Evolutionary conservation across 805 yeast genomes (phyloP), one percentile per base, ranked within the genome.

Genomic region (Candida ficus): DNA sequence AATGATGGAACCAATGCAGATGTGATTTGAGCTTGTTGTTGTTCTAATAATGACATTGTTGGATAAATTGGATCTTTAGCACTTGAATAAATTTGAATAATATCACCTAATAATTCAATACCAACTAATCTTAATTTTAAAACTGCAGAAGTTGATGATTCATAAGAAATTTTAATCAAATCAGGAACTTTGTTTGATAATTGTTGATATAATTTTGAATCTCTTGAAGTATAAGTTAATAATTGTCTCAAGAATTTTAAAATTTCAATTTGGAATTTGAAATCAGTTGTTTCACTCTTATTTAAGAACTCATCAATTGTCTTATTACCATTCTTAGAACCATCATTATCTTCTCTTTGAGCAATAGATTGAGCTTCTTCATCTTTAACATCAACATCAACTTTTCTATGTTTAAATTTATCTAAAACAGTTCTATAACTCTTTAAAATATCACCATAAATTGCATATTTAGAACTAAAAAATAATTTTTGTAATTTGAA

Each of bases 21-120:
- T 9, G 86, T 81, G 9, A 93, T 86, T 52, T 88, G 96, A 0
- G 98, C 98, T 53, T 93, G 96, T 54, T 85, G 95, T 61, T 90
- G 97, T 49, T 86, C 95, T 32, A 91, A 64, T 9, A 89, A 69
- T 0, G 91, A 75, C 13, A 75, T 73, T 4, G 80, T 78, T 0
- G 86, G 82, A 50, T 80, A 82, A 22, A 84, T 72, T 0, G 91
- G 88, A 56, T 85, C 96, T 10, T 67, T 73, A 36, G 78, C 61
- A 20, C 71, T 70, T 1, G 88, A 80, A 60, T 76, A 83, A 1
- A 74, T 63, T 8, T 67, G 70, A 23, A 93, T 66, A 2, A 85
- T 68, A 33, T 75, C 74, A 40, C 80, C 82, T 21, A 93, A 66
- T 6, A 91, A 63, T 13, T 67, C 66, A 23, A 91, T 65, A 1